Percentiles rank a stretch among this genome's conserved stretches.
Conservation (phyloP, 371 early-diverging fungal species). For the Mortierella sp. region DNA sequence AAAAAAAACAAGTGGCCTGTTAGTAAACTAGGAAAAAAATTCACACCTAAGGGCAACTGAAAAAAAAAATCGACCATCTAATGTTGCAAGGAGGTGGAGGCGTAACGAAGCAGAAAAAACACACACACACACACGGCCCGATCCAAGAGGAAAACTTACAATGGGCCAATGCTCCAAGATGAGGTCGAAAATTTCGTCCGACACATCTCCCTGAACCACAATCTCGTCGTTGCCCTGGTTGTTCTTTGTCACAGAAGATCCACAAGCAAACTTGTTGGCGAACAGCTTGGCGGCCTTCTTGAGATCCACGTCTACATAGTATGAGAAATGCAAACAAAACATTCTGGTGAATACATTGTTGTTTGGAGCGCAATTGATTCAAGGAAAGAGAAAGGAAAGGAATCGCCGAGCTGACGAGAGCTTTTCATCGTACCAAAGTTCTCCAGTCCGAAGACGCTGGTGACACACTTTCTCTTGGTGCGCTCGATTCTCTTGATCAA, state of each 20-base stretch:
- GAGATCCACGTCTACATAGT: slow-evolving; percentile 82
- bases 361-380: neutral
- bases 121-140: neutral
- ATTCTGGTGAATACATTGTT: neutral
- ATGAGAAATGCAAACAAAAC: slow-evolving; percentile 12
- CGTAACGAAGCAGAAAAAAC: neutral
- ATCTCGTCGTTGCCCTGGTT: slow-evolving; percentile 93
- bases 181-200: slow-evolving; percentile 82
- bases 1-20: neutral
- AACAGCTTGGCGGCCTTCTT: slow-evolving; percentile 96
- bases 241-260: slow-evolving; percentile 93
- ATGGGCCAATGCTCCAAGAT: slow-evolving; percentile 73
- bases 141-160: slow-evolving; percentile 54
- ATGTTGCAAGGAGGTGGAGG: neutral
- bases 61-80: too few relatives aligned
- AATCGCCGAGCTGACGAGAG: neutral
- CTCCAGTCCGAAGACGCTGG: slow-evolving; percentile 84
- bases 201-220: slow-evolving; percentile 93
- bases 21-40: neutral
- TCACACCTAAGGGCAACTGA: too few relatives aligned
- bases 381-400: neutral
- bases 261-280: slow-evolving; percentile 93
- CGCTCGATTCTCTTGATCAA: slow-evolving; percentile 87
- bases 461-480: slow-evolving; percentile 92
- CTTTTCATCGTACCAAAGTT: slow-evolving; percentile 70